Percentiles rank a stretch among this genome's conserved stretches.
phyloP scores from a whole-genome alignment of 202 grass and related monocot species.

The Eragrostis tef region DNA sequence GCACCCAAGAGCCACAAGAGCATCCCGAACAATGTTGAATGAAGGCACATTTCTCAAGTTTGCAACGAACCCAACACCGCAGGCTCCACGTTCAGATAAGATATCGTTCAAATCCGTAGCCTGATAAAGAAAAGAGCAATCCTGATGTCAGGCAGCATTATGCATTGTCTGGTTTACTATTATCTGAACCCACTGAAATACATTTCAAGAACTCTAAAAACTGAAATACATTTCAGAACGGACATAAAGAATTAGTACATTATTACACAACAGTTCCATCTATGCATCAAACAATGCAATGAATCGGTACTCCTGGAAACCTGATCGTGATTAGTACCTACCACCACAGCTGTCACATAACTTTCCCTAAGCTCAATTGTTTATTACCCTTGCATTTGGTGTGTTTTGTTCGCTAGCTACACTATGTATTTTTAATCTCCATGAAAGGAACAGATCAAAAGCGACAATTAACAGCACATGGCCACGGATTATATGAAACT shows the following conservation, averaged over 20 bases:
- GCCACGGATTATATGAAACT: conserved; percentile 23
- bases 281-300: conserved; percentile 47
- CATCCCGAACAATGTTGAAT: conserved; percentile 82
- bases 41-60: conserved; percentile 93
- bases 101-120: conserved; percentile 80
- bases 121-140: conserved; percentile 44
- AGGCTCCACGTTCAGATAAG: conserved; percentile 94
- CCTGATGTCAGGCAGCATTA: conserved; percentile 22
- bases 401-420: conserved; percentile 39
- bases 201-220: too few species aligned
- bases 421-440: conserved; percentile 12
- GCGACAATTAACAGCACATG: conserved; percentile 32
- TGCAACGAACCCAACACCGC: conserved; percentile 94
- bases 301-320: conserved; percentile 33
- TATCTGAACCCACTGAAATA: conserved; percentile 18
- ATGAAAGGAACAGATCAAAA: conserved; percentile 48
- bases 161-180: conserved; percentile 25
- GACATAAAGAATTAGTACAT: background rate
- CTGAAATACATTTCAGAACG: conserved; percentile 37
- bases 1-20: conserved; percentile 88
- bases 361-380: conserved; percentile 11
- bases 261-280: background rate
- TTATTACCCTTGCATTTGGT: conserved; percentile 50
- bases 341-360: conserved; percentile 53
- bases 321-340: conserved; percentile 45